Conservation (phyloP, 129 eudicot species). For the Tagetes erecta region DNA sequence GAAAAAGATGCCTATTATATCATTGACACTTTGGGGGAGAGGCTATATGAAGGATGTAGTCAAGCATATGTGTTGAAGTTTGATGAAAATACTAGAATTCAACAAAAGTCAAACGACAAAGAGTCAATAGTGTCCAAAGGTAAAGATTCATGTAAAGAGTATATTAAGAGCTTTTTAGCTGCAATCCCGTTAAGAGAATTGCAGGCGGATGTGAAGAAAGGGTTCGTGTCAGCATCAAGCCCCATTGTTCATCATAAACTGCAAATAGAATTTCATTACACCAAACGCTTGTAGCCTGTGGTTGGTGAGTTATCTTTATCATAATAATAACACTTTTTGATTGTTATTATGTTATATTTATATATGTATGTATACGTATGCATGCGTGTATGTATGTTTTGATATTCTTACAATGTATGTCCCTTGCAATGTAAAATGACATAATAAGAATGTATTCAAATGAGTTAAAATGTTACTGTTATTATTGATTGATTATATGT, state of each 20-base stretch:
- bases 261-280: constrained; percentile 79
- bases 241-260: constrained; percentile 67
- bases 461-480: not conserved
- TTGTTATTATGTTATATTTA: not conserved
- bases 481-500: no score
- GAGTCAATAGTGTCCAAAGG: constrained; percentile 51
- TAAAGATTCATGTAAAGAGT: constrained; percentile 81
- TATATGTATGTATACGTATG: not conserved
- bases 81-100: constrained; percentile 45
- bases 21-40: constrained; percentile 69
- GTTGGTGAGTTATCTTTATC: not conserved
- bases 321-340: not conserved
- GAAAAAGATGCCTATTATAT: constrained; percentile 57
- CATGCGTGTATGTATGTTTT: not conserved
- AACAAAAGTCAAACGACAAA: constrained; percentile 13
- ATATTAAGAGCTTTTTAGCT: constrained; percentile 77
- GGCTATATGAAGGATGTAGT: constrained; percentile 65
- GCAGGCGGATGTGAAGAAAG: constrained; percentile 67
- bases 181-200: constrained; percentile 78
- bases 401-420: not conserved
- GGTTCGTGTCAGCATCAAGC: constrained; percentile 49
- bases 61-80: constrained; percentile 59
- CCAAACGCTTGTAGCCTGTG: constrained; percentile 28
- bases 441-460: not conserved
- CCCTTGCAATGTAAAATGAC: constrained; percentile 1